Percentiles rank a stretch among this genome's conserved stretches.
Conservation (phyloP, 768 basidiomycete genomes). For the Leccinum broughii region DNA sequence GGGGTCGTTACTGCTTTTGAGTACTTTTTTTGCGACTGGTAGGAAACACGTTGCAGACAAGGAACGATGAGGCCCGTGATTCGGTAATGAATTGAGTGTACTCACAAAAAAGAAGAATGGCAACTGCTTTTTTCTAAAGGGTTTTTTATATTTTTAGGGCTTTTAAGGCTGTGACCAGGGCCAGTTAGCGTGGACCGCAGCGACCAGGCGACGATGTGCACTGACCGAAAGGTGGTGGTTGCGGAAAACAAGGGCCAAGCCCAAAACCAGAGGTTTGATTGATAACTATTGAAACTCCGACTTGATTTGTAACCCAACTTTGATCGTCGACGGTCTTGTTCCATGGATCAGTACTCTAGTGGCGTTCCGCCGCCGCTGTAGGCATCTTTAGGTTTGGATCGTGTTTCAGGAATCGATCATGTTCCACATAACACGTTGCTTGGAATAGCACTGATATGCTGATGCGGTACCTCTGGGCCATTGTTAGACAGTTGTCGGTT, state of each 20-base stretch:
- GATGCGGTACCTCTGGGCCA: no score
- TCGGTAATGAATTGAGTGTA: slow-evolving; percentile 22
- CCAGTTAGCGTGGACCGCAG: slow-evolving; percentile 16
- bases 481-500: neutral
- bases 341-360: neutral
- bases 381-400: neutral
- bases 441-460: neutral
- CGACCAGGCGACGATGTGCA: slow-evolving; percentile 20
- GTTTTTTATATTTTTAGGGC: slow-evolving; percentile 59
- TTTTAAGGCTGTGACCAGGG: slow-evolving; percentile 53
- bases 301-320: slow-evolving; percentile 14
- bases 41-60: slow-evolving; percentile 12
- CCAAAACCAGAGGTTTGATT: slow-evolving; percentile 23
- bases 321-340: neutral
- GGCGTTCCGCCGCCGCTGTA: neutral
- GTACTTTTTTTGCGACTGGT: slow-evolving; percentile 72
- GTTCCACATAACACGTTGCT: neutral
- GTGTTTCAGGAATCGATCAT: neutral
- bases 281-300: slow-evolving; percentile 45
- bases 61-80: slow-evolving; percentile 16
- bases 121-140: slow-evolving; percentile 72
- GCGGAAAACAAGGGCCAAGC: slow-evolving; percentile 43
- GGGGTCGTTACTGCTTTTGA: slow-evolving; percentile 92
- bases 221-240: slow-evolving; percentile 69
- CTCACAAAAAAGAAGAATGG: slow-evolving; percentile 71